phyloP scores from a whole-genome alignment of 176 grass and related monocot species.

The Alloteropsis semialata region DNA sequence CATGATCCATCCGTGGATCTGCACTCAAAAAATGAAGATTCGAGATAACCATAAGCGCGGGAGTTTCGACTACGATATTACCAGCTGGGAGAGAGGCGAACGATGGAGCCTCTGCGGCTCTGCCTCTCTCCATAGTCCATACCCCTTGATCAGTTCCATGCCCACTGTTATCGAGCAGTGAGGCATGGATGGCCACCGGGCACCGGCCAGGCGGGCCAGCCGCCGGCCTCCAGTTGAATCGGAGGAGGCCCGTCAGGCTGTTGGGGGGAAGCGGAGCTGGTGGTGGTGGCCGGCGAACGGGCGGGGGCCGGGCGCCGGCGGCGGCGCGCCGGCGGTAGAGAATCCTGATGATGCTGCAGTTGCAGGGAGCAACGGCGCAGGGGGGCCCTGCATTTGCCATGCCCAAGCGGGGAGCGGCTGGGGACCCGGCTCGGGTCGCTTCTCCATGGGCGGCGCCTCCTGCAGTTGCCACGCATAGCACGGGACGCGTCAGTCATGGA shows the following conservation, averaged over 20 bases:
- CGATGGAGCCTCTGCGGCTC: background rate
- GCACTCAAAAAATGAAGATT: conserved; percentile 23
- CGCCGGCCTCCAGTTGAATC: background rate
- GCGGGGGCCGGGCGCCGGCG: background rate
- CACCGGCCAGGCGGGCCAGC: background rate
- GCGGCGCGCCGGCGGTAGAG: conserved; percentile 26
- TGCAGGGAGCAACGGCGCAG: conserved; percentile 38
- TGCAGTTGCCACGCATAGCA: conserved; percentile 12
- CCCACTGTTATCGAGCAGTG: background rate
- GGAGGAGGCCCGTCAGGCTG: background rate
- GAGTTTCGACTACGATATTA: conserved; percentile 15
- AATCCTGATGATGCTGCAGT: conserved; percentile 99
- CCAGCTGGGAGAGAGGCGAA: background rate
- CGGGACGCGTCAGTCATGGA: background rate
- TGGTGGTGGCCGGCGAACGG: background rate
- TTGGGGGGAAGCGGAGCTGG: conserved; percentile 23
- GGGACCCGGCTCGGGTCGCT: conserved; percentile 28
- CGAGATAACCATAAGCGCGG: conserved; percentile 1
- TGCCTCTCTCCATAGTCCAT: background rate
- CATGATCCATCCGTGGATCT: background rate
- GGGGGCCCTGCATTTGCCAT: conserved; percentile 58
- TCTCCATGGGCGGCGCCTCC: conserved; percentile 51
- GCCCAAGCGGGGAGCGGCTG: conserved; percentile 35
- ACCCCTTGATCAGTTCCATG: background rate
- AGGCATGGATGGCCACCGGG: background rate